These are phyloP conservation scores for Trichophyton simii DNA, from an alignment of 2,329 filamentous ascomycete species.

Conservation along the genomic window DNA sequence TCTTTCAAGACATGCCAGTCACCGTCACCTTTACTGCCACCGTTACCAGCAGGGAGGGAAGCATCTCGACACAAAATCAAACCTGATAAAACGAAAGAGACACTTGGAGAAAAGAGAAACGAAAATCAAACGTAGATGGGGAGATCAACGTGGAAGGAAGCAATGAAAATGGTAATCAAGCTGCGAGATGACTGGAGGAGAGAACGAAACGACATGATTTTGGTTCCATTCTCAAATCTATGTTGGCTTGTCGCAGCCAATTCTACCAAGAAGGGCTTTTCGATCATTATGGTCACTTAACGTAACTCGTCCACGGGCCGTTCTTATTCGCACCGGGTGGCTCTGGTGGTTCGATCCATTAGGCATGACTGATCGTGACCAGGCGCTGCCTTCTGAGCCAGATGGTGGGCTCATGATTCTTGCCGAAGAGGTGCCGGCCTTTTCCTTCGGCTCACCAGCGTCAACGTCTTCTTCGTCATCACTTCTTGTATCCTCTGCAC, in stretches of 20 bases:
- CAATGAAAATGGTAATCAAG: not conserved
- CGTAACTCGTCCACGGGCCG: conserved; percentile 27
- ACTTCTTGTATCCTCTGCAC: conserved; percentile 75
- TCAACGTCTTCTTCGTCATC: conserved; percentile 62
- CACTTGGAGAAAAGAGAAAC: not conserved
- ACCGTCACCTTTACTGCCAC: not conserved
- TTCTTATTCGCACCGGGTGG: conserved; percentile 18
- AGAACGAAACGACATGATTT: not conserved
- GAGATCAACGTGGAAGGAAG: not conserved
- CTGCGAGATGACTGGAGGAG: not conserved
- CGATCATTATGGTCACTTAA: conserved; percentile 30
- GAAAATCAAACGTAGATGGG: not conserved
- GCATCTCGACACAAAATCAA: not conserved
- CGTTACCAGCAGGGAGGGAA: conserved; percentile 4
- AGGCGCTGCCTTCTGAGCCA: conserved; percentile 16
- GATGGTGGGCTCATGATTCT: not conserved
- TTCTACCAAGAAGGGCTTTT: conserved; percentile 23
- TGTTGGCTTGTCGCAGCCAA: conserved; percentile 22
- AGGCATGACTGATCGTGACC: conserved; percentile 20
- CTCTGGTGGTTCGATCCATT: conserved; percentile 22
- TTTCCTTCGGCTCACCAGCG: conserved; percentile 6
- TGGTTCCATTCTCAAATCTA: not conserved
- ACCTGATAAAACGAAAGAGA: not conserved
- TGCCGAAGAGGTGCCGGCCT: not conserved
- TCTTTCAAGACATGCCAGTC: conserved; percentile 3